phyloP scores from a whole-genome alignment of 2,329 filamentous ascomycete genomes.

The Thermomyces lanuginosus region DNA sequence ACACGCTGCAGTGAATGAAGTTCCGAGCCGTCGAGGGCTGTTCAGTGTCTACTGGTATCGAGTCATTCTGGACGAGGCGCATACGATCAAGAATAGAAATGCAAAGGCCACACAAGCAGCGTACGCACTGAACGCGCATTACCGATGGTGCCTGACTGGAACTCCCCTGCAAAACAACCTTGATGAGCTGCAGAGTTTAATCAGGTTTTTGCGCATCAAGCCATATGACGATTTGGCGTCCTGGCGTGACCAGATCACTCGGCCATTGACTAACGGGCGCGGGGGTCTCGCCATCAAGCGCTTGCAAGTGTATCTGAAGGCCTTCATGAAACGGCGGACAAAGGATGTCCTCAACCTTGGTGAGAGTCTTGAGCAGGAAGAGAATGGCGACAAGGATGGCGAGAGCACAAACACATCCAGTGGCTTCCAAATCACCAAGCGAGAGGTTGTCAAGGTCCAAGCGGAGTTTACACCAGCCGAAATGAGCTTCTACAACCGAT shows the following conservation, averaged over 20 bases:
- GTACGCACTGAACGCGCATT: slow-evolving; percentile 68
- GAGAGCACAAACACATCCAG: slow-evolving; percentile 37
- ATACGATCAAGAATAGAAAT: slow-evolving; percentile 96
- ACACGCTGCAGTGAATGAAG: slow-evolving; percentile 51
- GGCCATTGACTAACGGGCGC: slow-evolving; percentile 75
- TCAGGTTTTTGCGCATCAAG: slow-evolving; percentile 80
- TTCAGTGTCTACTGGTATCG: slow-evolving; percentile 93
- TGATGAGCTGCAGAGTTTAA: slow-evolving; percentile 84
- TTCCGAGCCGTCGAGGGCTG: slow-evolving; percentile 36
- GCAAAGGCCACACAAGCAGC: slow-evolving; percentile 90
- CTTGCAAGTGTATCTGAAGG: slow-evolving; percentile 67
- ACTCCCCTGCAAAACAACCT: slow-evolving; percentile 98
- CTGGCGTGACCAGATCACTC: slow-evolving; percentile 85
- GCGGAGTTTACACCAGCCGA: slow-evolving; percentile 67
- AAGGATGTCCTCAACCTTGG: slow-evolving; percentile 91
- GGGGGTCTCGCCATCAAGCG: slow-evolving; percentile 79
- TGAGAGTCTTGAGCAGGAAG: slow-evolving; percentile 57
- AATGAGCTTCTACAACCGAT: slow-evolving; percentile 65
- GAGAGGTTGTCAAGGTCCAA: slow-evolving; percentile 67
- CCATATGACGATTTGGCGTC: slow-evolving; percentile 72
- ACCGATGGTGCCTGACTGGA: slow-evolving; percentile 89
- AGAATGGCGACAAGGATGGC: slow-evolving; percentile 33
- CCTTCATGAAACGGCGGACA: slow-evolving; percentile 97
- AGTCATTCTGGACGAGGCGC: slow-evolving; percentile 87
- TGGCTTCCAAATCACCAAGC: slow-evolving; percentile 79